A percentile compares a stretch with the other conserved stretches of the same genome.
Evolutionary conservation across 164 flowering plant species (phyloP).

Genomic region (Saururus chinensis): DNA sequence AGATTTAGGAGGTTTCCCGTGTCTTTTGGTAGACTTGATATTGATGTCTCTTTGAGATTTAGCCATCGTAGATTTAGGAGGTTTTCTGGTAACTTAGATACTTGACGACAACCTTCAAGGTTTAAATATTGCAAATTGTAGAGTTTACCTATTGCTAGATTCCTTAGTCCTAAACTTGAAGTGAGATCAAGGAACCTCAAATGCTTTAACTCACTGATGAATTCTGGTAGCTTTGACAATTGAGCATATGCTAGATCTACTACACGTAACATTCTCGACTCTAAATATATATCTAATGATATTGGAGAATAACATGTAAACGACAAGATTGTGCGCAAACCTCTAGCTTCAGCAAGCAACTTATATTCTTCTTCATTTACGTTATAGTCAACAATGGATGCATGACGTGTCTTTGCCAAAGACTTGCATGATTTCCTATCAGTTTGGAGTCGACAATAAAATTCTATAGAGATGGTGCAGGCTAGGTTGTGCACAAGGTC

Average conservation of each 20-base stretch:
- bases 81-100: no score
- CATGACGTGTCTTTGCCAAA: not conserved
- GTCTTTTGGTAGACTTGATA: not conserved
- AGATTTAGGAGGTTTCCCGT: not conserved
- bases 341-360: not conserved
- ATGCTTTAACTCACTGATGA: not conserved
- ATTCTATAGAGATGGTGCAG: no score
- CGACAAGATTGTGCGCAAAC: not conserved
- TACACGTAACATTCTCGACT: not conserved
- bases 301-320: not conserved
- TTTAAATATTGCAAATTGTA: slow-evolving; percentile 1
- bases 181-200: slow-evolving; percentile 5
- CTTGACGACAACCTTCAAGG: not conserved
- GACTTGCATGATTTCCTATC: not conserved
- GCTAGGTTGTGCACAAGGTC: no score
- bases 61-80: no score
- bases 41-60: no score
- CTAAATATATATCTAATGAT: no score
- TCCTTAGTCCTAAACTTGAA: not conserved
- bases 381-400: not conserved
- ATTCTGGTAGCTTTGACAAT: not conserved
- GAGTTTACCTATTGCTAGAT: not conserved
- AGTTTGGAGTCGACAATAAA: not conserved
- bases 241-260: not conserved
- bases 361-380: not conserved